Evolutionary conservation across 768 basidiomycete genomes (phyloP), one percentile per base, ranked within the genome.

Genomic region (Lactifluus rugatus): DNA sequence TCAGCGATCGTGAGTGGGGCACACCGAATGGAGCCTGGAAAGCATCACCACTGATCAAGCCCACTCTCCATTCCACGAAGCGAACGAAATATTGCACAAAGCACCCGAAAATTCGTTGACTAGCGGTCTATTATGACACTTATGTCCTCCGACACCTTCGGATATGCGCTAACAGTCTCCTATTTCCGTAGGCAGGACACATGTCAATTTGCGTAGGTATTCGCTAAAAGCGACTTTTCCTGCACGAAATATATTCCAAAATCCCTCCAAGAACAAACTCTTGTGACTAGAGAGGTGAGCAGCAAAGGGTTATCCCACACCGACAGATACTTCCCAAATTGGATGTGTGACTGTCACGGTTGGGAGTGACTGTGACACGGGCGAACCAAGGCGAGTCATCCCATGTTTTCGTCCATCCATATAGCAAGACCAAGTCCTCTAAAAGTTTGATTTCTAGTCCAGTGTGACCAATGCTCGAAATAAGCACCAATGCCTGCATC

Each of bases 401-500:
- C 2, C 16, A 2, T 17, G 37, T n/a, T n/a, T n/a, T n/a, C n/a
- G n/a, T n/a, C n/a, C n/a, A 5, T n/a, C 17, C 16, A 5, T 39
- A 11, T 16, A 39, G 37, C 37, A 25, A 25, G 44, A 28, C 3
- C 25, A 47, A 19, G 13, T 46, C 23, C n/a, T 34, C 52, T 54
- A 19, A 53, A 54, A 54, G 44, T 44, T 37, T 42, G 28, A 48
- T 59, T 47, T 21, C 37, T 13, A 39, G 44, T 28, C 49, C 25
- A 56, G 59, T 60, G 59, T 60, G 59, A 60, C 21, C 36, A 37
- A 60, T 48, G 21, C 19, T 10, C 41, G 54, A 50, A 51, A 54
- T 50, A 32, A 32, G 37, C 17, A 17, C 19, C 7, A 28, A 41
- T 48, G 54, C 51, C 36, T 46, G 54, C 54, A 25, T 52, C 59